A percentile compares a stretch with the other conserved stretches of the same genome.
phyloP scores from a whole-genome alignment of 1,284 basidiomycete species.

The Puccinia novopanici region DNA sequence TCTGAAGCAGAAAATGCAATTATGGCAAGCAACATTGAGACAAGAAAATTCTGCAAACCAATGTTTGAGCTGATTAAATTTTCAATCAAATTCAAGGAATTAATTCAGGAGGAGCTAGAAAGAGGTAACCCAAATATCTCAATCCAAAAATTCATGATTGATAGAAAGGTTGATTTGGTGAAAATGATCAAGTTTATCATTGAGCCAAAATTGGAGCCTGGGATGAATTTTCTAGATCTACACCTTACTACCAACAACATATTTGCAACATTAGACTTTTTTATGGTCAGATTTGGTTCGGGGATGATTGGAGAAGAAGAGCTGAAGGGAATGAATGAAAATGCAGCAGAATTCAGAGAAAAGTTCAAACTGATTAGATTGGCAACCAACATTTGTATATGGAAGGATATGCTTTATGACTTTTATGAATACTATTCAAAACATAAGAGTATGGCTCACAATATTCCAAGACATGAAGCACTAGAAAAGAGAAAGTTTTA shows the following conservation, averaged over 20 bases:
- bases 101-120: background rate
- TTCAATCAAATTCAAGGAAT: conserved; percentile 1
- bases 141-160: background rate
- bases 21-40: background rate
- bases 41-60: background rate
- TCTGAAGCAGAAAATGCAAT: background rate
- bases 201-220: background rate
- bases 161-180: background rate
- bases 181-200: background rate
- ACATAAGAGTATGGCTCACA: background rate
- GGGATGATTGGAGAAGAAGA: no score
- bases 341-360: background rate
- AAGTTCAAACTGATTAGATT: conserved; percentile 1
- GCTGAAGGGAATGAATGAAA: background rate
- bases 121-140: background rate
- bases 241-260: background rate
- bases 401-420: background rate
- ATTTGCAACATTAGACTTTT: conserved; percentile 4
- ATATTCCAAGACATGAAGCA: background rate
- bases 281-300: background rate
- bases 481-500: background rate
- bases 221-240: background rate
- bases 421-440: background rate
- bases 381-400: conserved; percentile 1
- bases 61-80: background rate